Percentiles rank a stretch among this genome's conserved stretches.
phyloP scores from a whole-genome alignment of 768 basidiomycete genomes.

The Hypholoma sublateritium region DNA sequence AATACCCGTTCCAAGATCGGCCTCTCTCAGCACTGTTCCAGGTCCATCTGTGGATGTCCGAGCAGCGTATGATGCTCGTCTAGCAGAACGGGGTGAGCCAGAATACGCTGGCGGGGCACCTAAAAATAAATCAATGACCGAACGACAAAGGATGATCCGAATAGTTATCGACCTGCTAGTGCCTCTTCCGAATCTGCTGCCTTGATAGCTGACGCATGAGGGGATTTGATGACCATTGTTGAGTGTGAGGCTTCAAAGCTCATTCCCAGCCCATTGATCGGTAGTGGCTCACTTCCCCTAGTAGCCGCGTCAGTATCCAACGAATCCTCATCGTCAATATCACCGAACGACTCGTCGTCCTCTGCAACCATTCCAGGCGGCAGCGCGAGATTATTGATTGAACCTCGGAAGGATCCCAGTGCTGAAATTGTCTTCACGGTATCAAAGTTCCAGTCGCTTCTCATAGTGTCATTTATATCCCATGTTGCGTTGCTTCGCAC shows the following conservation, averaged over 20 bases:
- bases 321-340: slow-evolving; percentile 44
- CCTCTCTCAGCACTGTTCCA: slow-evolving; percentile 77
- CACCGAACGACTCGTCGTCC: slow-evolving; percentile 49
- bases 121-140: slow-evolving; percentile 11
- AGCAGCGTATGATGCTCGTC: slow-evolving; percentile 79
- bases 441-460: slow-evolving; percentile 96
- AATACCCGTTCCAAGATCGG: slow-evolving; percentile 83
- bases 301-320: slow-evolving; percentile 64
- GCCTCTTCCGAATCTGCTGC: slow-evolving; percentile 39
- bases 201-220: slow-evolving; percentile 41
- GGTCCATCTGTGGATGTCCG: slow-evolving; percentile 58
- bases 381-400: slow-evolving; percentile 63
- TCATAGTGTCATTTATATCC: slow-evolving; percentile 75
- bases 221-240: slow-evolving; percentile 67
- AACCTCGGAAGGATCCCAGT: slow-evolving; percentile 77
- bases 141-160: slow-evolving; percentile 23
- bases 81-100: slow-evolving; percentile 59
- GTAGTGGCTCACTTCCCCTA: slow-evolving; percentile 58
- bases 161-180: slow-evolving; percentile 37
- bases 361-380: slow-evolving; percentile 58
- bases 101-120: slow-evolving; percentile 76
- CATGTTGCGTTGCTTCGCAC: slow-evolving; percentile 59
- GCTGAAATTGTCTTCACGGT: slow-evolving; percentile 71
- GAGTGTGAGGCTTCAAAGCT: slow-evolving; percentile 62
- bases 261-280: slow-evolving; percentile 41